Evolutionary conservation across 495 filamentous ascomycete genomes (phyloP), one percentile per base, ranked within the genome.

Genomic region (Trichoderma parareesei): DNA sequence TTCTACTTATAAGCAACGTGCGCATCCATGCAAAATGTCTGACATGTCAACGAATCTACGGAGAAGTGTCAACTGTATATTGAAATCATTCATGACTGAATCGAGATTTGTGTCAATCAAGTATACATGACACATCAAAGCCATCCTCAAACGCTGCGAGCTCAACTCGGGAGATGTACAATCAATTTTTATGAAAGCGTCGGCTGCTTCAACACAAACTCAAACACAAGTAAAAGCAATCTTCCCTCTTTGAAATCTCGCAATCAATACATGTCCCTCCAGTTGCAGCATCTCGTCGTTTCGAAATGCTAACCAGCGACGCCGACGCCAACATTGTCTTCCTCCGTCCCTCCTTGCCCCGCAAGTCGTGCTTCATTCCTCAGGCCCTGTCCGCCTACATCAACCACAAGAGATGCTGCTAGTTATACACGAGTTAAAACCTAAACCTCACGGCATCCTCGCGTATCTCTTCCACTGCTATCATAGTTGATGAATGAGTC

Each of bases 331-430:
- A 37, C 20, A 57, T 37, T n/a, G 53, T 38, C 53, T 13, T 38
- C 10, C 27, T 14, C 33, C 3, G 37, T 35, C 11, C 7, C 33
- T 14, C 18, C 53, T 57, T 57, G 53, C 14, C 53, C 53, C 16
- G 53, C 33, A 57, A 27, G 6, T 57, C 53, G 20, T 57, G 14
- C 35, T 35, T 57, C 53, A 57, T 57, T 57, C 53, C 37, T 57
- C 37, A 27, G 53, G 10, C 53, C 20, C 13, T 57, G 9, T 57
- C 53, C 14, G 53, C 53, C 53, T 35, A 37, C 9, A 37, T 49
- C 16, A 8, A 8, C 20, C 33, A 20, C 20, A 7, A 9, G 4
- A 57, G 37, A 16, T 37, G 27, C 53, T 57, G 53, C 10, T 57
- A 57, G 18, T 57, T 33, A 37, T 57, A 57, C 53, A 57, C 18